phyloP scores from a whole-genome alignment of 352 stramenopile species.

The Phytophthora uliginosa region DNA sequence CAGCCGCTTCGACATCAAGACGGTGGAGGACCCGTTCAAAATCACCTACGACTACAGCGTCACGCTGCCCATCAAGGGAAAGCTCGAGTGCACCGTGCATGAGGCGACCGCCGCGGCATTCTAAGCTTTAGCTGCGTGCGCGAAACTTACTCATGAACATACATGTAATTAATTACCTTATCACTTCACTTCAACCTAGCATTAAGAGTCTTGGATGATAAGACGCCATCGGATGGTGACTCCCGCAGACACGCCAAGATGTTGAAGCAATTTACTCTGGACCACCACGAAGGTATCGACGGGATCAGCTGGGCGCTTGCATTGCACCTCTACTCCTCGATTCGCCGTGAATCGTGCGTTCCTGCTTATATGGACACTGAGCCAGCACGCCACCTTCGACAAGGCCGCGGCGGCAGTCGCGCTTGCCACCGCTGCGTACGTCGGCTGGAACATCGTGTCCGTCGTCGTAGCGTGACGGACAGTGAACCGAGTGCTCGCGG shows the following conservation, averaged over 20 bases:
- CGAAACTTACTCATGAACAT: no score
- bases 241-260: background rate
- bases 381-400: slow-evolving; percentile 16
- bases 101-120: slow-evolving; percentile 28
- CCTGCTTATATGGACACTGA: slow-evolving; percentile 18
- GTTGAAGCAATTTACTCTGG: slow-evolving; percentile 16
- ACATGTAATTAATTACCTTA: background rate
- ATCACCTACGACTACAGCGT: slow-evolving; percentile 58
- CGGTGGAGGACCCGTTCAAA: slow-evolving; percentile 41
- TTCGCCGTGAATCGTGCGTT: slow-evolving; percentile 1
- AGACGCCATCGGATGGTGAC: slow-evolving; percentile 9
- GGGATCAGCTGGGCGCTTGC: slow-evolving; percentile 11
- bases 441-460: slow-evolving; percentile 21
- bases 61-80: slow-evolving; percentile 48
- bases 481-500: slow-evolving; percentile 16
- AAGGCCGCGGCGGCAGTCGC: slow-evolving; percentile 12
- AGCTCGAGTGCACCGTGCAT: slow-evolving; percentile 34
- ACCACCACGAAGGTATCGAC: slow-evolving; percentile 18
- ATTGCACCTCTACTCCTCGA: slow-evolving; percentile 17
- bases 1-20: slow-evolving; percentile 52
- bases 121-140: slow-evolving; percentile 16
- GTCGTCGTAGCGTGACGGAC: slow-evolving; percentile 4
- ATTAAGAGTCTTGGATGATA: background rate
- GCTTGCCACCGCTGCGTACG: slow-evolving; percentile 18
- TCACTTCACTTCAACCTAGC: background rate